Conservation (phyloP, 2,329 filamentous ascomycete genomes). For the Penicillium nordicum region DNA sequence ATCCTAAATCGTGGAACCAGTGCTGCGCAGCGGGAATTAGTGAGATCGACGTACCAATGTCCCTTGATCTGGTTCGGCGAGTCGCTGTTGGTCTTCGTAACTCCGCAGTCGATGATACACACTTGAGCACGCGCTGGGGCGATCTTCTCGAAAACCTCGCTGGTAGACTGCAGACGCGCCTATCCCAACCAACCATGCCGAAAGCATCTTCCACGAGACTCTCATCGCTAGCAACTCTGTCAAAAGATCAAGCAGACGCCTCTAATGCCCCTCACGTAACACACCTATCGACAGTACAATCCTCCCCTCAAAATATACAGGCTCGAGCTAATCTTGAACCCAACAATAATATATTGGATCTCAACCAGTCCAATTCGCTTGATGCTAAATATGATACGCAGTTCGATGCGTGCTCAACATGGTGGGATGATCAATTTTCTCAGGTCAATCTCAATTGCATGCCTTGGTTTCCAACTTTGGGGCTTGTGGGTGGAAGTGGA, state of each 20-base stretch:
- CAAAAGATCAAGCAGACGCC: not conserved
- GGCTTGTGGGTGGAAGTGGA: not conserved
- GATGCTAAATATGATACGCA: not conserved
- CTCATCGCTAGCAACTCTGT: not conserved
- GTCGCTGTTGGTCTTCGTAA: too few species aligned
- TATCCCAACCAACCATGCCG: too few species aligned
- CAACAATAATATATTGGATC: not conserved
- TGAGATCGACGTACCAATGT: too few species aligned
- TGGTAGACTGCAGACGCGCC: too few species aligned
- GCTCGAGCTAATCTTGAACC: not conserved
- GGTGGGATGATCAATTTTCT: constrained; percentile 1
- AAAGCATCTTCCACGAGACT: too few species aligned
- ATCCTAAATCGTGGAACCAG: too few species aligned
- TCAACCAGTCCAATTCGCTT: not conserved
- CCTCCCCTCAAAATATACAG: not conserved
- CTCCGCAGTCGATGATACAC: too few species aligned
- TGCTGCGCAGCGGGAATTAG: too few species aligned
- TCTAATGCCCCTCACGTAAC: not conserved
- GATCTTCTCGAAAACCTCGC: too few species aligned
- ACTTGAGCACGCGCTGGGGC: too few species aligned
- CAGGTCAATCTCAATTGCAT: constrained; percentile 2
- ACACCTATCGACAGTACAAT: not conserved
- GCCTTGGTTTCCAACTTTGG: constrained; percentile 3
- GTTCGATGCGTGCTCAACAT: not conserved
- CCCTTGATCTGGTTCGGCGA: too few species aligned